A percentile compares a stretch with the other conserved stretches of the same genome.
These are phyloP conservation scores for Ustilago lituana DNA, from an alignment of 1,284 basidiomycete species.

Conservation along the genomic window DNA sequence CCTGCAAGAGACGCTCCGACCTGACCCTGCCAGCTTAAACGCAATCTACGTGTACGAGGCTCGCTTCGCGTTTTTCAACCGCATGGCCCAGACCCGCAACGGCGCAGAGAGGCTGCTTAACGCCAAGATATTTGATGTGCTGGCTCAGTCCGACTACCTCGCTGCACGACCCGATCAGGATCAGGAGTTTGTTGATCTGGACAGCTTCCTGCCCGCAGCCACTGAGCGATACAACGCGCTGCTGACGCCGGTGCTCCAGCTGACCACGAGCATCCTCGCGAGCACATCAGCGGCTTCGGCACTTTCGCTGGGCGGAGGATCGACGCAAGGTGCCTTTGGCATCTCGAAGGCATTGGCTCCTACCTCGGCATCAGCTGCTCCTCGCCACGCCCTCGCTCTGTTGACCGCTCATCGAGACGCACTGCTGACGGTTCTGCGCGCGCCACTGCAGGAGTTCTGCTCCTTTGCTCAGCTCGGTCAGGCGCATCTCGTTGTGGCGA, in stretches of 20 bases:
- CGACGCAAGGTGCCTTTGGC: slow-evolving; percentile 64
- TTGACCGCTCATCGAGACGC: slow-evolving; percentile 81
- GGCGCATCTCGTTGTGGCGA: slow-evolving; percentile 75
- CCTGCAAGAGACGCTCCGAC: slow-evolving; percentile 82
- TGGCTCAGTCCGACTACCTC: slow-evolving; percentile 87
- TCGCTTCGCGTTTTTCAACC: slow-evolving; percentile 86
- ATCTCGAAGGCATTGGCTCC: slow-evolving; percentile 35
- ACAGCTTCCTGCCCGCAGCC: slow-evolving; percentile 85
- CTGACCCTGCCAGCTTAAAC: slow-evolving; percentile 92
- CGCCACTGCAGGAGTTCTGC: slow-evolving; percentile 75
- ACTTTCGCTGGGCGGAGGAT: slow-evolving; percentile 69
- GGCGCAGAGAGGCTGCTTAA: slow-evolving; percentile 89
- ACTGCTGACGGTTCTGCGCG: slow-evolving; percentile 79
- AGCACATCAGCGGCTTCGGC: slow-evolving; percentile 69
- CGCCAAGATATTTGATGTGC: slow-evolving; percentile 78
- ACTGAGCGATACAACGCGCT: slow-evolving; percentile 88
- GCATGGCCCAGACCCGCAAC: slow-evolving; percentile 80
- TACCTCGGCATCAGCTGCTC: slow-evolving; percentile 30
- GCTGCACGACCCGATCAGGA: slow-evolving; percentile 82
- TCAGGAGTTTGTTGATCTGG: slow-evolving; percentile 82
- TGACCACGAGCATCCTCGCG: slow-evolving; percentile 71
- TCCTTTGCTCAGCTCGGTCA: slow-evolving; percentile 77
- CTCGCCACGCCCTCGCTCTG: slow-evolving; percentile 77
- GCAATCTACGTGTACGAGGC: slow-evolving; percentile 93
- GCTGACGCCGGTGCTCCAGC: slow-evolving; percentile 83